Evolutionary conservation across 2,329 filamentous ascomycete genomes (phyloP).

Genomic region (Fusarium keratoplasticum): DNA sequence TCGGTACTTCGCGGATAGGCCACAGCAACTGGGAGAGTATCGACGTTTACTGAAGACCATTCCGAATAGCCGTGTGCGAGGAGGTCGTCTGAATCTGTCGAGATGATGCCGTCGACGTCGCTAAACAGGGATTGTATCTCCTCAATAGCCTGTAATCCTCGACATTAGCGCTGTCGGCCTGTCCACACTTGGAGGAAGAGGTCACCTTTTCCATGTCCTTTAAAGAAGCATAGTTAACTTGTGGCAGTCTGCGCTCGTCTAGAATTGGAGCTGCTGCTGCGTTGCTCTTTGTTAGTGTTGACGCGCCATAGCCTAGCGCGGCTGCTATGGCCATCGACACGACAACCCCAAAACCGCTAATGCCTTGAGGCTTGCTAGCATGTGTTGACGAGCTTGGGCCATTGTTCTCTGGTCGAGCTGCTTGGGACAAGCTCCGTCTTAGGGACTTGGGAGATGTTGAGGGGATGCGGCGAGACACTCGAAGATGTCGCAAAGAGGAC

Average conservation of each 20-base stretch:
- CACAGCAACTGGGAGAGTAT: slow-evolving; percentile 70
- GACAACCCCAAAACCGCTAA: neutral
- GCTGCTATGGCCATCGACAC: neutral
- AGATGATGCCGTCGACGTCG: neutral
- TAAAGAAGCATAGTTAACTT: neutral
- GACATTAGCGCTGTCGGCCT: neutral
- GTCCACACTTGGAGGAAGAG: accelerated
- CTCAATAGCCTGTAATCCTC: neutral
- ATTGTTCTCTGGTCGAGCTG: neutral
- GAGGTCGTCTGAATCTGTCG: slow-evolving; percentile 58
- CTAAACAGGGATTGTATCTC: neutral
- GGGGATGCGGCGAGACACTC: neutral
- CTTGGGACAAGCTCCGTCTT: slow-evolving; percentile 53
- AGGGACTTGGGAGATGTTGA: neutral
- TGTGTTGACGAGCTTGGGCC: neutral
- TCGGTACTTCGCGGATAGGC: slow-evolving; percentile 73
- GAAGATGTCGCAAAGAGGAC: neutral
- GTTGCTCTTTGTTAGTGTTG: neutral
- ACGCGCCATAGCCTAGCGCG: neutral
- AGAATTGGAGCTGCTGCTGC: neutral
- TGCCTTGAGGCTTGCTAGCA: neutral
- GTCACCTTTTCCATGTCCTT: neutral
- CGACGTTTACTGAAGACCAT: slow-evolving; percentile 76
- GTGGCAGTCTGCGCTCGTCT: neutral
- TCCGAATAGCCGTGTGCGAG: slow-evolving; percentile 75